These are phyloP conservation scores for Allium cepa DNA, from an alignment of 106 monocot genomes.

Conservation along the genomic window DNA sequence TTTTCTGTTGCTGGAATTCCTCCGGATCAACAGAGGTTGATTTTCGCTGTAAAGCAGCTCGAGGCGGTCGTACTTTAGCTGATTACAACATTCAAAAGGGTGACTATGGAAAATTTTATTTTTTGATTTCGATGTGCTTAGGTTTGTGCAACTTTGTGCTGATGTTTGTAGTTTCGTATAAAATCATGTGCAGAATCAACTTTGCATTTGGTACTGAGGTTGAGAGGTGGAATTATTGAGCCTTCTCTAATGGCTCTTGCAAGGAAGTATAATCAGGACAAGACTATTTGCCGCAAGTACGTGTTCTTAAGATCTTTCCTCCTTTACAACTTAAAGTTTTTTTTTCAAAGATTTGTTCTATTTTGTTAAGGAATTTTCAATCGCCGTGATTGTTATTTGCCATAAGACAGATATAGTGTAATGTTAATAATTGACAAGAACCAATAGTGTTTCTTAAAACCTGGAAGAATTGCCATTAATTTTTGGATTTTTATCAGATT, in stretches of 20 bases:
- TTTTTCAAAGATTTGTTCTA: too few relatives aligned
- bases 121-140: not conserved
- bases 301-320: conserved; percentile 1
- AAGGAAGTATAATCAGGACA: conserved; percentile 62
- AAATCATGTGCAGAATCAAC: conserved; percentile 28
- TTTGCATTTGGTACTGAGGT: conserved; percentile 45
- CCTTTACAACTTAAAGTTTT: too few relatives aligned
- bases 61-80: not conserved
- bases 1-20: not conserved
- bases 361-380: too few relatives aligned
- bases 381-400: too few relatives aligned
- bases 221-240: conserved; percentile 51
- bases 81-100: not conserved
- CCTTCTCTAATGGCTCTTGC: conserved; percentile 59
- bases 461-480: too few relatives aligned
- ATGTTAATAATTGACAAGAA: too few relatives aligned
- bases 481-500: too few relatives aligned
- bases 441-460: too few relatives aligned
- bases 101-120: not conserved
- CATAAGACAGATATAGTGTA: too few relatives aligned
- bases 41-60: not conserved
- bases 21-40: not conserved
- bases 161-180: not conserved
- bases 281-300: conserved; percentile 53
- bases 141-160: not conserved